A percentile compares a stretch with the other conserved stretches of the same genome.
Conservation (phyloP, 208 protist genomes). For the Acanthamoeba quina region DNA sequence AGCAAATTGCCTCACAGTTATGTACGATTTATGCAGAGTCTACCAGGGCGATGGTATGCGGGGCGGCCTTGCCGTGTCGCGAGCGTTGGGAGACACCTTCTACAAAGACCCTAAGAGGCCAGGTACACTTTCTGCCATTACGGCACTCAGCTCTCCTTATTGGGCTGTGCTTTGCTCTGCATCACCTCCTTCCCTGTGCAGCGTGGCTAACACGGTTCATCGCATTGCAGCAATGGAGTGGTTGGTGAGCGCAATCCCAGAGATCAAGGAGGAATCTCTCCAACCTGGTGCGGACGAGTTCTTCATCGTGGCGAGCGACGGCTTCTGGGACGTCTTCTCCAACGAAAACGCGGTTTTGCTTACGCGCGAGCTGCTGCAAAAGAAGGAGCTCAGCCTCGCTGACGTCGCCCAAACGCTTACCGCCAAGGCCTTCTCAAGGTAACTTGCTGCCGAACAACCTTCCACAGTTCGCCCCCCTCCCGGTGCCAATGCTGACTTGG, state of each 20-base stretch:
- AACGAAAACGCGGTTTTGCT: conserved; percentile 68
- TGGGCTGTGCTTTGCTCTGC: not conserved
- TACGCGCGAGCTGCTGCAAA: conserved; percentile 59
- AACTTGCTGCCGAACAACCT: not conserved
- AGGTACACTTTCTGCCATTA: not conserved
- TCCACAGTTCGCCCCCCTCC: not conserved
- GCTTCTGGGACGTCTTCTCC: conserved; percentile 74
- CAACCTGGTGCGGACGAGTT: conserved; percentile 54
- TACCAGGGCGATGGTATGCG: conserved; percentile 64
- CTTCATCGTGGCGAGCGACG: conserved; percentile 68
- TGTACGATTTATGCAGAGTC: not conserved
- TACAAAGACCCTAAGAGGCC: conserved; percentile 65
- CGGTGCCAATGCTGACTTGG: not conserved
- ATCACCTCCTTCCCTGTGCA: not conserved
- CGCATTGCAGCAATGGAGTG: conserved; percentile 20
- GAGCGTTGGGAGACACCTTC: conserved; percentile 62
- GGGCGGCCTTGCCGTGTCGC: conserved; percentile 50
- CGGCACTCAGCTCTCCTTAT: not conserved
- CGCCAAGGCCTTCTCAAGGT: conserved; percentile 58
- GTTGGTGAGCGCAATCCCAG: conserved; percentile 45
- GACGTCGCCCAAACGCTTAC: conserved; percentile 56
- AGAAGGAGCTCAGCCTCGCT: conserved; percentile 46
- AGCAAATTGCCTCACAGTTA: not conserved
- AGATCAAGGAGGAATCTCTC: conserved; percentile 56
- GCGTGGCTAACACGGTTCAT: not conserved